Evolutionary conservation across 2,329 filamentous ascomycete genomes (phyloP).

Genomic region (Trichoderma gracile): DNA sequence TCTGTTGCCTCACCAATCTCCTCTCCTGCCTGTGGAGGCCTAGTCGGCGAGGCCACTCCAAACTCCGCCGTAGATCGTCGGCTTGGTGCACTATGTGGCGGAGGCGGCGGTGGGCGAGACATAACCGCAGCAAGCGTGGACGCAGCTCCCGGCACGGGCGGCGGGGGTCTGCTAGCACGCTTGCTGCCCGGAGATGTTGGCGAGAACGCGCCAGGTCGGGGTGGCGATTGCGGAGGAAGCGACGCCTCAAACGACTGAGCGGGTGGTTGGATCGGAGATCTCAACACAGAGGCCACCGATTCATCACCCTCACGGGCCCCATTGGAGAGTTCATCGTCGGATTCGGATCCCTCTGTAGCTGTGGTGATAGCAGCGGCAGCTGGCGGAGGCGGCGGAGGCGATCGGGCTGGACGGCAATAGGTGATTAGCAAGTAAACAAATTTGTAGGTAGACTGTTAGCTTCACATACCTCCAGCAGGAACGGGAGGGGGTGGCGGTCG

Average conservation of each 20-base stretch:
- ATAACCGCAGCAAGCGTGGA: constrained; percentile 51
- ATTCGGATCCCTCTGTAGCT: constrained; percentile 77
- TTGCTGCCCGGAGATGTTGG: constrained; percentile 53
- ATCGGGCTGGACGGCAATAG: constrained; percentile 55
- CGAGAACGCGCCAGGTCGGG: constrained; percentile 43
- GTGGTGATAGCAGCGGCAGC: constrained; percentile 59
- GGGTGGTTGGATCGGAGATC: constrained; percentile 44
- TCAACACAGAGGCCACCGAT: constrained; percentile 34
- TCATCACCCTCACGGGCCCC: constrained; percentile 45
- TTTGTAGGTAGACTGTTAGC: neutral
- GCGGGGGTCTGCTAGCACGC: constrained; percentile 58
- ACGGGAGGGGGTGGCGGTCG: constrained; percentile 22
- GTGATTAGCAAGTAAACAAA: constrained; percentile 31
- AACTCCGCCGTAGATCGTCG: constrained; percentile 62
- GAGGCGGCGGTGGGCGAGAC: constrained; percentile 66
- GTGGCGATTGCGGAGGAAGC: constrained; percentile 39
- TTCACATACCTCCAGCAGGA: constrained; percentile 20
- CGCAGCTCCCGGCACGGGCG: constrained; percentile 60
- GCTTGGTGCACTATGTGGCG: constrained; percentile 57
- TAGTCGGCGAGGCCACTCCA: constrained; percentile 45
- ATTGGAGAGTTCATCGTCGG: constrained; percentile 80
- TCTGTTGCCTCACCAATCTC: constrained; percentile 80
- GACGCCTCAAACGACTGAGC: constrained; percentile 28
- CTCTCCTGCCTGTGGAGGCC: constrained; percentile 52
- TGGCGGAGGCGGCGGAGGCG: constrained; percentile 53